phyloP scores from a whole-genome alignment of 2,329 filamentous ascomycete species.

The Exophiala bonariae region DNA sequence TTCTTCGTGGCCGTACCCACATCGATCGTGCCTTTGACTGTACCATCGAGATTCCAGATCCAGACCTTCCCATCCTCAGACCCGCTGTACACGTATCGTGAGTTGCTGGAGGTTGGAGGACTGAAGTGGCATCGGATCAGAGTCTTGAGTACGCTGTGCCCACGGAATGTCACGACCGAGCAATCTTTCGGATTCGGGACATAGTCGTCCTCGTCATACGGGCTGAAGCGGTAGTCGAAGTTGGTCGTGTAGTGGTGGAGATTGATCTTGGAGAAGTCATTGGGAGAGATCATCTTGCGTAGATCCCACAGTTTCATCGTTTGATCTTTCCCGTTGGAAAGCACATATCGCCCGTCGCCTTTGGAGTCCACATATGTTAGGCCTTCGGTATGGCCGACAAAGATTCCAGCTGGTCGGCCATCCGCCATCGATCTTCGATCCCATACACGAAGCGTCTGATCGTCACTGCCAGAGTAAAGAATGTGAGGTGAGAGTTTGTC shows the following conservation, averaged over 20 bases:
- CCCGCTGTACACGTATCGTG: slow-evolving; percentile 88
- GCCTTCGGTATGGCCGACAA: slow-evolving; percentile 65
- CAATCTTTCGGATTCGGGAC: slow-evolving; percentile 78
- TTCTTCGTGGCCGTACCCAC: slow-evolving; percentile 70
- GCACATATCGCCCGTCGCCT: slow-evolving; percentile 82
- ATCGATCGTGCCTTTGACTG: slow-evolving; percentile 73
- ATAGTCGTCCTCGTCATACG: slow-evolving; percentile 52
- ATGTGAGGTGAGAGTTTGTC: slow-evolving; percentile 88
- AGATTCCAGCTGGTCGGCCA: slow-evolving; percentile 63
- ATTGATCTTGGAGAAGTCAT: slow-evolving; percentile 52
- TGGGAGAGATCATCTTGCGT: slow-evolving; percentile 79
- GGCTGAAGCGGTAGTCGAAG: slow-evolving; percentile 63
- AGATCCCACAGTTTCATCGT: slow-evolving; percentile 97
- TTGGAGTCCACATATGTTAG: slow-evolving; percentile 74
- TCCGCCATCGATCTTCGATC: slow-evolving; percentile 72
- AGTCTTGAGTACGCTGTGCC: slow-evolving; percentile 84
- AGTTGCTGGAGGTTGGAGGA: slow-evolving; percentile 80
- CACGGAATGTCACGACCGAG: slow-evolving; percentile 88
- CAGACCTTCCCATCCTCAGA: slow-evolving; percentile 87
- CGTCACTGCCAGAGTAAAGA: slow-evolving; percentile 92
- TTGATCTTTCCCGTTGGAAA: slow-evolving; percentile 94
- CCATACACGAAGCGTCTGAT: slow-evolving; percentile 94
- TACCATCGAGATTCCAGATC: slow-evolving; percentile 92
- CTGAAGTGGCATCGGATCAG: slow-evolving; percentile 95
- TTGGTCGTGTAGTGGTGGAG: slow-evolving; percentile 54